Base-by-base conservation (phyloP, 2,329 filamentous ascomycete genomes). In the Exophiala sp. region DNA sequence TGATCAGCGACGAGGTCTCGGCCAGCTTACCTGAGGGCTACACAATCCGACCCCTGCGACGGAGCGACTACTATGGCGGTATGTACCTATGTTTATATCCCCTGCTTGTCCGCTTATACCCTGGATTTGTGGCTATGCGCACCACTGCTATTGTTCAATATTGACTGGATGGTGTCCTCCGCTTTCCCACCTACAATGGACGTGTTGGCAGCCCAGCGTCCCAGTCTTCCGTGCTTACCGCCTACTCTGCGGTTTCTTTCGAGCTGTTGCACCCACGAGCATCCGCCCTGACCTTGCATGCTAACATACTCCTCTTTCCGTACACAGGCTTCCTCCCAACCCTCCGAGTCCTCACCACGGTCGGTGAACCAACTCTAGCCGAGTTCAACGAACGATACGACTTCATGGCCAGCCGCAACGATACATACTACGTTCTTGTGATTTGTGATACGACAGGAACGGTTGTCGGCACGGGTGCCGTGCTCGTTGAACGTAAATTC, bases 401-500 rank as follows among this genome's bases (percentile, higher is more conserved):
- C 58, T 90, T 85, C 79, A 90, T 96, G 74, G 73, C 77, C 38
- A 73, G 75, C 43, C 82, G 85, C 62, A 82, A 82, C 55, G 85
- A 84, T 55, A 82, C 82, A 53, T 96, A 97, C 74, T 95, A 87
- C 68, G 76, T 95, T 50, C 74, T 97, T 24, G 86, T 91, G 55
- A 85, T 97, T 46, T 83, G 88, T 64, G 86, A 97, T 66, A 80
- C 70, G 23, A 73, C 78, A 46, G 70, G 70, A 40, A 76, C 76
- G 56, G 81, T 97, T 43, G 93, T 97, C n/a, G 91, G 87, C 21
- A 95, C 89, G 0, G 93, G 93, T 1, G 86, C 86, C 29, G 71
- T 97, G 69, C 80, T 97, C 59, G 88, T 95, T 42, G 93, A 98
- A 80, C 81, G 85, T 71, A 97, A 97, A 72, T 74, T 74, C 55